A percentile compares a stretch with the other conserved stretches of the same genome.
Evolutionary conservation across 139 green algal genomes (phyloP).

Genomic region (Chlamydomonas incerta): DNA sequence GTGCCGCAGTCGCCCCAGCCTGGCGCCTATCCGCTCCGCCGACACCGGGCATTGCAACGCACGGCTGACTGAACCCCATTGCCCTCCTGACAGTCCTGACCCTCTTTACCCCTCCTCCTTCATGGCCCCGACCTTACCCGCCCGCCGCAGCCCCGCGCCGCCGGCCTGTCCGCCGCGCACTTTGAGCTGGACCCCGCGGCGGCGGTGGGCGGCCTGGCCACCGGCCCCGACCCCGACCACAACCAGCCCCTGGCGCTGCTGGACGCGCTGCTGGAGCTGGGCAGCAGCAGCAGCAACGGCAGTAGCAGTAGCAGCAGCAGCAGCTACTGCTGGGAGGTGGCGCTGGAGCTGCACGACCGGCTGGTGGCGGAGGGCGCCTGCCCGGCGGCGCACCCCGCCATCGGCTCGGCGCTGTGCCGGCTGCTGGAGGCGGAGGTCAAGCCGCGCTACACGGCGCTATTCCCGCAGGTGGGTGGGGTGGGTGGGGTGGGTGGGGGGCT

Average conservation of each 20-base stretch:
- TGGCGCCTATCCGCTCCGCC: no score
- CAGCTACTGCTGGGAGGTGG: slow-evolving; percentile 42
- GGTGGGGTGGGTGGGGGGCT: neutral
- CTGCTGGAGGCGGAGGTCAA: slow-evolving; percentile 45
- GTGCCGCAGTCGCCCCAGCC: no score
- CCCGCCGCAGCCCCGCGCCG: neutral
- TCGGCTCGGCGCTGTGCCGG: slow-evolving; percentile 58
- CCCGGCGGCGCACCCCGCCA: slow-evolving; percentile 52
- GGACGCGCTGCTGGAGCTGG: slow-evolving; percentile 63
- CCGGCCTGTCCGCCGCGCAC: slow-evolving; percentile 47
- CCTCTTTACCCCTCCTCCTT: neutral
- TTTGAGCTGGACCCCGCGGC: slow-evolving; percentile 65
- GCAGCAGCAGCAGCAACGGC: neutral
- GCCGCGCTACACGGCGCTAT: slow-evolving; percentile 35
- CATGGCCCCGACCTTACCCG: no score
- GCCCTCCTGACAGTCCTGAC: no score
- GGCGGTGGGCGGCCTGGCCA: slow-evolving; percentile 29
- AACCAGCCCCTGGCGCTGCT: slow-evolving; percentile 72
- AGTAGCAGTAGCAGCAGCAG: no score
- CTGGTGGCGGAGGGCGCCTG: slow-evolving; percentile 56
- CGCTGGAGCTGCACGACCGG: slow-evolving; percentile 49
- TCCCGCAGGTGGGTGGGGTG: slow-evolving; percentile 11
- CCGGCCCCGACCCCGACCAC: slow-evolving; percentile 5
- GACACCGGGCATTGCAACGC: no score
- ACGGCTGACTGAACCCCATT: no score